Percentiles rank a stretch among this genome's conserved stretches.
Evolutionary conservation across 164 flowering plant genomes (phyloP).

Genomic region (Saururus chinensis): DNA sequence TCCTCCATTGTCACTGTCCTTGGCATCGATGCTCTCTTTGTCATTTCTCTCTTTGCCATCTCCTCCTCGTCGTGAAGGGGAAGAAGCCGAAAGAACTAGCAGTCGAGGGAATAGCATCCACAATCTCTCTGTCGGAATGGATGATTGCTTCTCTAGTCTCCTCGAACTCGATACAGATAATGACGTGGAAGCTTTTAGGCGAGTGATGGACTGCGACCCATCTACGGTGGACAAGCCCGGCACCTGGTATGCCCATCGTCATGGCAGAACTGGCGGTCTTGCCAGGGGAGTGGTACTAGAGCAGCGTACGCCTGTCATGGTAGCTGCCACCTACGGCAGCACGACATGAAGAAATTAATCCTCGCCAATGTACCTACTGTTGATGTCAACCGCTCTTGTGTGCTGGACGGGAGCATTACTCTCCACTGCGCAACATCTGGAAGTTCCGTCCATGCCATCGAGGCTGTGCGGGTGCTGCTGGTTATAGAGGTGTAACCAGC

Average conservation of each 20-base stretch:
- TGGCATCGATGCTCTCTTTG: neutral
- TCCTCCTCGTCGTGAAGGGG: neutral
- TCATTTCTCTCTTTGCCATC: too few species aligned
- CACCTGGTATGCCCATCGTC: slow-evolving; percentile 84
- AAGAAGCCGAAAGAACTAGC: slow-evolving; percentile 10
- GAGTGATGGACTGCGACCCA: slow-evolving; percentile 37
- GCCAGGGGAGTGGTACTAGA: slow-evolving; percentile 76
- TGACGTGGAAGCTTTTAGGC: slow-evolving; percentile 57
- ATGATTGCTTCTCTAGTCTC: slow-evolving; percentile 45
- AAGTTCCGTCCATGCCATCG: too few species aligned
- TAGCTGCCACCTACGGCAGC: slow-evolving; percentile 94
- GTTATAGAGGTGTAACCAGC: slow-evolving; percentile 71
- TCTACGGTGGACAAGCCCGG: slow-evolving; percentile 60
- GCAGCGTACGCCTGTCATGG: slow-evolving; percentile 85
- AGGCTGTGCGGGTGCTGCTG: too few species aligned
- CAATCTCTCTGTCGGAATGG: slow-evolving; percentile 44
- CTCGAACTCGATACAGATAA: slow-evolving; percentile 85
- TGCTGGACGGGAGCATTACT: too few species aligned
- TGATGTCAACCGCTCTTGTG: too few species aligned
- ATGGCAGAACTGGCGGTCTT: slow-evolving; percentile 78
- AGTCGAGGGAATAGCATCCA: slow-evolving; percentile 21
- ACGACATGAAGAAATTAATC: slow-evolving; percentile 56
- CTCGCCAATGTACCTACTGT: slow-evolving; percentile 47
- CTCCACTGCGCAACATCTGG: too few species aligned
- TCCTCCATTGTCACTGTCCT: too few species aligned